Base-by-base conservation (phyloP, 805 yeast genomes). In the Candida saitoana region DNA sequence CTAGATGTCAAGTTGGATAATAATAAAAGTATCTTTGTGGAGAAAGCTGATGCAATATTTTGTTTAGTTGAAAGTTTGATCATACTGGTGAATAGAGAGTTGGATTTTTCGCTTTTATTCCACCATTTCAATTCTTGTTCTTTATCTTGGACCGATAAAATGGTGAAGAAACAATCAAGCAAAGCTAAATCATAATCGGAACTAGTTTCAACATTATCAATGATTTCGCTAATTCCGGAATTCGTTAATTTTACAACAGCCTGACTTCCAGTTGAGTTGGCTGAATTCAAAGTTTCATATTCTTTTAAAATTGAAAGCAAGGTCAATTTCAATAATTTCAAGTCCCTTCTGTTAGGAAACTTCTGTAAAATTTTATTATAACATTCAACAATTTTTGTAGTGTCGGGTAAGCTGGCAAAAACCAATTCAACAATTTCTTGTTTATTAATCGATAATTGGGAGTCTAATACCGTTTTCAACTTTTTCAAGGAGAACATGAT, bases 121-220 rank as follows among this genome's bases (percentile, higher is more conserved):
- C 93, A 89, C 96, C 96, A 90, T 60, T 82, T 86, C 24, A 80
- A 71, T 39, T 76, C 79, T 3, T 49, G 52, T 16, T 56, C 57
- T 30, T 51, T 47, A 18, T 45, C 49, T 36, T 81, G 77, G 48
- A 80, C 87, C 9, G 83, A 63, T 45, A 80, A 81, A 33, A 66
- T 60, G 2, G 63, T 47, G 47, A 89, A 67, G 44, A 77, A 78
- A 36, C 73, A 71, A 48, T 82, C 84, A 34, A 84, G 62, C 19
- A 81, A 61, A 0, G 77, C 70, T 46, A 84, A 60, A 46, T 83
- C 87, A 24, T 76, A 64, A 30, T 80, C 80, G 5, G 68, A 55
- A 1, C 60, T 52, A 7, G 41, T 41, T 7, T 43, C 42, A 8
- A 49, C 34, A 29, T 51, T 45, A 1, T 49, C 34, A 4, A 52